These are phyloP conservation scores for Citeromyces nyonsensis DNA, from an alignment of 805 yeast species.

Conservation along the genomic window DNA sequence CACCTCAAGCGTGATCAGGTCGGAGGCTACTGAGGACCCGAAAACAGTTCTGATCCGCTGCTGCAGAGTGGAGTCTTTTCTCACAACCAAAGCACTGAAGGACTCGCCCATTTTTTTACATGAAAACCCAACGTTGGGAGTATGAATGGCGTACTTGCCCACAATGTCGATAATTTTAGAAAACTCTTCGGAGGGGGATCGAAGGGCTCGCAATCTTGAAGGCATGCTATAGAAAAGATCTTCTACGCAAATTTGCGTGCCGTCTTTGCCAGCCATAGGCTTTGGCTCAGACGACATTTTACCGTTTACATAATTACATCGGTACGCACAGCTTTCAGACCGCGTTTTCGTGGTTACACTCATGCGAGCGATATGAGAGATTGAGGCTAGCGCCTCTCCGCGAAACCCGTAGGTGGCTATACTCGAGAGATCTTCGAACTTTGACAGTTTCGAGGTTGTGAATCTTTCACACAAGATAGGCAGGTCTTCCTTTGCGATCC, in stretches of 20 bases:
- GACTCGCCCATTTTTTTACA: slow-evolving; percentile 74
- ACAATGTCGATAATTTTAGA: slow-evolving; percentile 66
- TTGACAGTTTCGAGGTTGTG: slow-evolving; percentile 72
- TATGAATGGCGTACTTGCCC: slow-evolving; percentile 71
- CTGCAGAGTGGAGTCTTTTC: slow-evolving; percentile 27
- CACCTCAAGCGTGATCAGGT: slow-evolving; percentile 33
- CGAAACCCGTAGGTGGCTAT: slow-evolving; percentile 85
- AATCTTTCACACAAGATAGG: slow-evolving; percentile 77
- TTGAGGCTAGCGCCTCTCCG: slow-evolving; percentile 93
- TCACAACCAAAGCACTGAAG: slow-evolving; percentile 45
- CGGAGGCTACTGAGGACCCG: slow-evolving; percentile 55
- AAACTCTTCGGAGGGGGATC: slow-evolving; percentile 60
- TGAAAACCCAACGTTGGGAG: slow-evolving; percentile 52
- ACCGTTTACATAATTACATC: slow-evolving; percentile 55
- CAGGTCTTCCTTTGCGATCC: slow-evolving; percentile 62
- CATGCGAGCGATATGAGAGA: slow-evolving; percentile 77
- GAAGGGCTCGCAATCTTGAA: slow-evolving; percentile 53
- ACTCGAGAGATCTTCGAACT: slow-evolving; percentile 58
- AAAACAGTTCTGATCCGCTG: slow-evolving; percentile 66
- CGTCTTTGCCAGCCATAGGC: slow-evolving; percentile 76
- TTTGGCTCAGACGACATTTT: slow-evolving; percentile 39
- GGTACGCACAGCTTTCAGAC: slow-evolving; percentile 54
- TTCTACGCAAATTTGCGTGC: slow-evolving; percentile 76
- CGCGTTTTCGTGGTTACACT: slow-evolving; percentile 63
- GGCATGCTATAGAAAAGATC: slow-evolving; percentile 85